phyloP scores from a whole-genome alignment of 257 asterid species.

The Salvia hispanica region DNA sequence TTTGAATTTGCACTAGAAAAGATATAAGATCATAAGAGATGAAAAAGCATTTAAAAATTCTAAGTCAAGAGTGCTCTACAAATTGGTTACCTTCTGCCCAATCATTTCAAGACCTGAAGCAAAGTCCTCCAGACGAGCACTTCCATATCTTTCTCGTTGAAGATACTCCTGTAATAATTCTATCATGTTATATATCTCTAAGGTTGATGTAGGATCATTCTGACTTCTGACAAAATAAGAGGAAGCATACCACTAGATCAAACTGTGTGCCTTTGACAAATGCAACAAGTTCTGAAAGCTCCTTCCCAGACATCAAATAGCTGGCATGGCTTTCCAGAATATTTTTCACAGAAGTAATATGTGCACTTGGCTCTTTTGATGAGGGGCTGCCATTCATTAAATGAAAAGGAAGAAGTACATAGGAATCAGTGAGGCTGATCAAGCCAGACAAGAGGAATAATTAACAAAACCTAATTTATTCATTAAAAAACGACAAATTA shows the following conservation, averaged over 20 bases:
- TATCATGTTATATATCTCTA: constrained; percentile 27
- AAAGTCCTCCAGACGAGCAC: constrained; percentile 93
- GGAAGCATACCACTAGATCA: constrained; percentile 77
- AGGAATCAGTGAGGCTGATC: constrained; percentile 18
- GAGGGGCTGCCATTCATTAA: constrained; percentile 55
- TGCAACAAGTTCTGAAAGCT: constrained; percentile 96
- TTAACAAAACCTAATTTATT: not conserved
- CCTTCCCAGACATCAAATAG: constrained; percentile 97
- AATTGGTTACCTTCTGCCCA: constrained; percentile 77
- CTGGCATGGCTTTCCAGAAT: constrained; percentile 97
- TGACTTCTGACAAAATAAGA: constrained; percentile 27
- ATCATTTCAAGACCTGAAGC: constrained; percentile 95
- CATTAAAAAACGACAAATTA: not conserved
- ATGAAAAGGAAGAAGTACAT: constrained; percentile 28
- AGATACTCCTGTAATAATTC: constrained; percentile 78
- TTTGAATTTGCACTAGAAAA: constrained; percentile 6
- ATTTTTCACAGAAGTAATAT: constrained; percentile 90
- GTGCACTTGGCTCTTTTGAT: constrained; percentile 85
- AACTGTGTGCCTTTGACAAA: constrained; percentile 99
- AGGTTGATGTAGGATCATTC: constrained; percentile 1
- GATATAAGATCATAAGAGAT: constrained; percentile 6
- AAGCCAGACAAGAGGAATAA: constrained; percentile 17
- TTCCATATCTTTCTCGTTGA: constrained; percentile 89
- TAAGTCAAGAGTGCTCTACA: constrained; percentile 11
- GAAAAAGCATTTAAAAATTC: constrained; percentile 3